Base-by-base conservation (phyloP, 352 stramenopile genomes). In the Globisporangium ultimum region DNA sequence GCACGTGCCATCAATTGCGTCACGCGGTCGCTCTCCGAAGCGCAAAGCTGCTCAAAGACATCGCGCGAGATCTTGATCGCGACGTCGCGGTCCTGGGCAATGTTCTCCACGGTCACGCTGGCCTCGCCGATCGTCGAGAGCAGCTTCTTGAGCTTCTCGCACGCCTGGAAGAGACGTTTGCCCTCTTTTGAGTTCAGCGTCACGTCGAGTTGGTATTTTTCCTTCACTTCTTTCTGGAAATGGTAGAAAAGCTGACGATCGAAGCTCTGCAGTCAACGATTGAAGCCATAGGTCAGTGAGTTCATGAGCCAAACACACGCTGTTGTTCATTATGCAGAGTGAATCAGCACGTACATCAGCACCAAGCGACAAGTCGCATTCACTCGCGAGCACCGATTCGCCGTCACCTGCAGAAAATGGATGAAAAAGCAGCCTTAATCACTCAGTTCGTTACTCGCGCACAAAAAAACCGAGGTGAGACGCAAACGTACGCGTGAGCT, bases 81-180 rank as follows among this genome's bases (percentile, higher is more conserved):
- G 15, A 95, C 70, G 58, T 97, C 91, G 52, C 81, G 74, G 65
- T 94, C 87, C 18, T 80, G 79, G 8, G 78, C 73, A 45, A 97
- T 68, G 63, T 94, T 94, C 53, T 97, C 89, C 28, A 95, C 84
- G 2, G 75, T 89, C 22, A 94, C 81, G 24, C 71, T 75, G 34
- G 89, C 88, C 21, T 89, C 76, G 36, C 69, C 73, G 52, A 96
- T 95, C 15, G 87, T 95, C 28, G 85, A 96, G 32, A 97, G 70
- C 48, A 97, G 64, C 63, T 96, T 95, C 65, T 96, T 93, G 34
- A 98, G 80, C 58, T 87, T 84, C 58, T 93, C 79, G 62, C 85
- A 96, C 32, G 84, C 82, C 51, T 87, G 72, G n/a, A 96, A 82
- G 40, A 98, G 76, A 28, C 91, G 88, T 47, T 93, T 86, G 42